phyloP scores from a whole-genome alignment of 176 grass and related monocot genomes.

The Triticum aestivum region IWGSC_CS_RefSeq_v2.1 NC_057800.1:715641449-715641948 shows the following conservation, averaged over 20 bases:
- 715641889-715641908: neutral
- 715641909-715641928: neutral
- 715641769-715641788: neutral
- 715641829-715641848: neutral
- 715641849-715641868: neutral
- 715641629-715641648: neutral
- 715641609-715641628: neutral
- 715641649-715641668: conserved; percentile 5
- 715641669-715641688: neutral
- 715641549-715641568: conserved; percentile 69
- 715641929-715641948: neutral
- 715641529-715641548: conserved; percentile 50
- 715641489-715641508: conserved; percentile 87
- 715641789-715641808: neutral
- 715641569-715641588: conserved; percentile 35
- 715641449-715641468: conserved; percentile 71
- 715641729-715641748: neutral
- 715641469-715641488: conserved; percentile 45
- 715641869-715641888: neutral
- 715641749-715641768: neutral
- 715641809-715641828: neutral
- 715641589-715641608: conserved; percentile 2
- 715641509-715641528: conserved; percentile 81
- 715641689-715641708: neutral
- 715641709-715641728: neutral